Conservation (phyloP, 306 rosid genomes). For the Crotalaria pallida region DNA sequence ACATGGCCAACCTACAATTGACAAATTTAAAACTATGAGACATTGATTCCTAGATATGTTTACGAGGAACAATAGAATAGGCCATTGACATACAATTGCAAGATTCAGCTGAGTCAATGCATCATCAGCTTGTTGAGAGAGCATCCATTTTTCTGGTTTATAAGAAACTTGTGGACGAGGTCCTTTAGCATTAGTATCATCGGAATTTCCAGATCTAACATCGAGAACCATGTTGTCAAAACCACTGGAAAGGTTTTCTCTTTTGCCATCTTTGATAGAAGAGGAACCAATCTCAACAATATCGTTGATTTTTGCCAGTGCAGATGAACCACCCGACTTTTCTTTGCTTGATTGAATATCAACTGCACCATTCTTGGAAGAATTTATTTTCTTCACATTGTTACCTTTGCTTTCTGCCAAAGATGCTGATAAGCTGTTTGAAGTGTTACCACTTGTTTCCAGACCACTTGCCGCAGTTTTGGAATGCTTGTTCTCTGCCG, state of each 20-base stretch:
- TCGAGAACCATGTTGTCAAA: slow-evolving; percentile 34
- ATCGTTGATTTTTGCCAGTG: slow-evolving; percentile 37
- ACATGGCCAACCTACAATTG: slow-evolving; percentile 91
- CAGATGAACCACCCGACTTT: slow-evolving; percentile 31
- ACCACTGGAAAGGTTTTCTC: slow-evolving; percentile 43
- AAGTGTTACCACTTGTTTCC: slow-evolving; percentile 30
- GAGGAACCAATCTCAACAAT: slow-evolving; percentile 35
- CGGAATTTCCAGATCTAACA: slow-evolving; percentile 50
- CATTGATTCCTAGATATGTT: neutral
- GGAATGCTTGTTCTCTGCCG: slow-evolving; percentile 21
- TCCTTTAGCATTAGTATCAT: slow-evolving; percentile 35
- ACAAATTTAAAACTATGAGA: slow-evolving; percentile 27
- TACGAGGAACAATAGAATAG: slow-evolving; percentile 12
- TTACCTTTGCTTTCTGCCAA: slow-evolving; percentile 17
- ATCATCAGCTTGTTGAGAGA: slow-evolving; percentile 72
- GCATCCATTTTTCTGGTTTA: slow-evolving; percentile 91
- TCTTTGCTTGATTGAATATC: slow-evolving; percentile 39
- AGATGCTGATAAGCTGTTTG: slow-evolving; percentile 20
- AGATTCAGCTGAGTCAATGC: slow-evolving; percentile 82
- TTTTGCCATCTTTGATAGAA: slow-evolving; percentile 37
- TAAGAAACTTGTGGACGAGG: slow-evolving; percentile 36
- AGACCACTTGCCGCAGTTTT: slow-evolving; percentile 16
- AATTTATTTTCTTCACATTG: slow-evolving; percentile 11
- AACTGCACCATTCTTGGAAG: slow-evolving; percentile 26
- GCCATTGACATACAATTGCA: slow-evolving; percentile 60